Conservation (phyloP, 805 yeast species). For the Metschnikowia dekortorum region DNA sequence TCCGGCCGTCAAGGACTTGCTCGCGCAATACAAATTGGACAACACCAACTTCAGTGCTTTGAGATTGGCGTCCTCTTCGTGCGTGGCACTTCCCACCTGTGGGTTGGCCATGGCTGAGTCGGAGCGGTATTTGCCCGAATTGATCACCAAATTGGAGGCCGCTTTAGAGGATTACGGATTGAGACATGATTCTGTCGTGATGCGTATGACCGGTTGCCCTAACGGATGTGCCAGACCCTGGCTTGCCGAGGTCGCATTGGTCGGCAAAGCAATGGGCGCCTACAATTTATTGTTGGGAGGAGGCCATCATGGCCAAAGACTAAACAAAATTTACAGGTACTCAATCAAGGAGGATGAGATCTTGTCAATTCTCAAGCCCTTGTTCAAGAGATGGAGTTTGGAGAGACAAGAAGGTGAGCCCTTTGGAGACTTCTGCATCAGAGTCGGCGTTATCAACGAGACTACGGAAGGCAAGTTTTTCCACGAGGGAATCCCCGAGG, state of each 20-base stretch:
- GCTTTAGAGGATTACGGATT: conserved; percentile 87
- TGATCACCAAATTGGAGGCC: conserved; percentile 77
- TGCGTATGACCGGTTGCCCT: conserved; percentile 99
- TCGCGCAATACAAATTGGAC: conserved; percentile 75
- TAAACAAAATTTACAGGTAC: conserved; percentile 83
- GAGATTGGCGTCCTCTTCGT: conserved; percentile 88
- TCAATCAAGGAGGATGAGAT: conserved; percentile 91
- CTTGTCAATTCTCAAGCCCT: conserved; percentile 67
- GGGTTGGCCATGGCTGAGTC: conserved; percentile 99
- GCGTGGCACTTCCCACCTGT: conserved; percentile 98
- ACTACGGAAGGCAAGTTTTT: conserved; percentile 88
- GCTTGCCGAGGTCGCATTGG: conserved; percentile 93
- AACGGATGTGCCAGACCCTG: conserved; percentile 99
- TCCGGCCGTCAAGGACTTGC: conserved; percentile 53
- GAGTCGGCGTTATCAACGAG: conserved; percentile 83
- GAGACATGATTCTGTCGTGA: conserved; percentile 88
- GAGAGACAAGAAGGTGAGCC: conserved; percentile 91
- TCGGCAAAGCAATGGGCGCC: conserved; percentile 92
- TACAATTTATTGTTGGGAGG: conserved; percentile 95
- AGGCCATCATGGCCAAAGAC: conserved; percentile 88
- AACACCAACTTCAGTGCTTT: conserved; percentile 78
- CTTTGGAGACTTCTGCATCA: conserved; percentile 88
- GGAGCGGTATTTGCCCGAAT: conserved; percentile 83
- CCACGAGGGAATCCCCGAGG: conserved; percentile 91
- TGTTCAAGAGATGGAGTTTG: conserved; percentile 90